Evolutionary conservation across 1,284 basidiomycete genomes (phyloP), one percentile per base, ranked within the genome.

Genomic region (Chondrostereum purpureum): DNA sequence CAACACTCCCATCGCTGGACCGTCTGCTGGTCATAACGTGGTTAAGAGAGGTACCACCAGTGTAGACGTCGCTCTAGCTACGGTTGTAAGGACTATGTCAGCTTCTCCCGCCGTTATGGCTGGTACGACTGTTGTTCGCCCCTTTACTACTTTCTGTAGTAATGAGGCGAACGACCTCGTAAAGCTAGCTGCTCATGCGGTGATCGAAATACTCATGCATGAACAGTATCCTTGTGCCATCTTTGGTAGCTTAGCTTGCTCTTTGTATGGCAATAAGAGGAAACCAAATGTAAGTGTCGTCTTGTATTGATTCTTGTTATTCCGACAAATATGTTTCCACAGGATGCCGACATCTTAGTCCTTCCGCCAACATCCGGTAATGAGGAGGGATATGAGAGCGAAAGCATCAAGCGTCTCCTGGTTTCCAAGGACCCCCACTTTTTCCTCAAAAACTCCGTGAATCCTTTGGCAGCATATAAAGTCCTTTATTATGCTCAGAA

Each of bases 341-440:
- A 77, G 75, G 76, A 78, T 51, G 63, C 76, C 10, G 77, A 78
- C 51, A 57, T 78, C 13, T 62, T 77, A 14, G 67, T 77, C 2
- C 54, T 77, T 23, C 65, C 62, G 4, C 27, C n/a, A 8, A n/a
- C 27, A 8, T 31, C 27, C 27, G 27, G 27, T 4, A 47, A 55
- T 2, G 37, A 42, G 6, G 55, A 62, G 37, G n/a, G 44, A 10
- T 39, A 42, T 5, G 45, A 47, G 8, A 58, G 64, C 34, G 74
- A 73, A 52, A 53, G 55, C 1, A 60, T 79, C 44, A 78, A 79
- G 50, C 48, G 53, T 5, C 53, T 63, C 20, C 53, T 79, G 21
- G 61, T 64, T 13, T 39, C 42, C 0, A 49, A 49, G 3, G 58
- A 71, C 48, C 11, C 58, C 13, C 50, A 54, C 3, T 78, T 75